phyloP scores from a whole-genome alignment of 2,329 filamentous ascomycete species.

The Fusarium sp. region DNA sequence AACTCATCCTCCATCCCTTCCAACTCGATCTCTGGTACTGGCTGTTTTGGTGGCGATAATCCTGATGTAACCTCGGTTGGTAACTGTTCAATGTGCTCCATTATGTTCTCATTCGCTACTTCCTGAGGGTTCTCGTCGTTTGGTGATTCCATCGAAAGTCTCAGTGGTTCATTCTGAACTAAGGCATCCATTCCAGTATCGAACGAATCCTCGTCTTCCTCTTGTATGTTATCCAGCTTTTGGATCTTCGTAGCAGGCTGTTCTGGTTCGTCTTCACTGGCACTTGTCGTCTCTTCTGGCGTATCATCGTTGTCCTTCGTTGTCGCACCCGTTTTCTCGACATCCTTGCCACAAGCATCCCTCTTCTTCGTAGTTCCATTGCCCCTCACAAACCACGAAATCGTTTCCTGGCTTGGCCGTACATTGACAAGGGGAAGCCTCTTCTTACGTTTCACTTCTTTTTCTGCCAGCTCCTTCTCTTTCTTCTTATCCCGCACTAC shows the following conservation, averaged over 20 bases:
- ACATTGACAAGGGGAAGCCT: constrained; percentile 68
- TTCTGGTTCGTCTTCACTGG: background rate
- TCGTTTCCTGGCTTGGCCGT: constrained; percentile 69
- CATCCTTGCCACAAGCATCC: constrained; percentile 41
- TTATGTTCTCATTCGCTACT: background rate
- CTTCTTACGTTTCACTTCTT: constrained; percentile 64
- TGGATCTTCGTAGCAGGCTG: constrained; percentile 10
- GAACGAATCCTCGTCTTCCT: constrained; percentile 33
- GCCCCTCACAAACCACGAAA: constrained; percentile 64
- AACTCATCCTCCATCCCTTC: constrained; percentile 46
- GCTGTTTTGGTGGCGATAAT: background rate
- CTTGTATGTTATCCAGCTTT: constrained; percentile 19
- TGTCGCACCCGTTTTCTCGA: constrained; percentile 16
- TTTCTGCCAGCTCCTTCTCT: constrained; percentile 64
- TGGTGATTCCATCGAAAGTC: background rate
- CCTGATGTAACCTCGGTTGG: background rate
- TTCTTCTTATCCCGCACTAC: constrained; percentile 67
- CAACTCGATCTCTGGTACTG: constrained; percentile 5
- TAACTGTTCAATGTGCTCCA: background rate
- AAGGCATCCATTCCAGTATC: background rate
- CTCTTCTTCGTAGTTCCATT: constrained; percentile 53
- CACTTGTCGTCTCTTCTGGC: background rate
- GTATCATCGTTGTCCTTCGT: constrained; percentile 4
- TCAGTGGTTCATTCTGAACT: background rate
- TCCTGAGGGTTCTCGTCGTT: background rate